Base-by-base conservation (phyloP, 805 yeast species). In the Kodamaea laetipori region DNA sequence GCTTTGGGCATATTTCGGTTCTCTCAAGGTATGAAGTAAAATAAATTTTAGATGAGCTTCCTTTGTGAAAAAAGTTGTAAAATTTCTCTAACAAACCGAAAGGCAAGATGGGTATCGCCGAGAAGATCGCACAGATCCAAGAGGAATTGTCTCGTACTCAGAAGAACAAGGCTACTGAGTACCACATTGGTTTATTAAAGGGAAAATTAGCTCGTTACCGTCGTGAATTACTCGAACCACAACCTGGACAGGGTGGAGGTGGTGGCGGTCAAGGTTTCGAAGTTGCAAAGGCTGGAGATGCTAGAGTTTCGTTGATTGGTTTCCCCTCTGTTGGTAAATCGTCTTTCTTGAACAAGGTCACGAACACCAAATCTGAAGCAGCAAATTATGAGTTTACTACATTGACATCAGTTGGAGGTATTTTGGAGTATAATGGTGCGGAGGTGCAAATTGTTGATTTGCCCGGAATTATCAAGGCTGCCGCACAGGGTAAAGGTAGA, bases 261-360 rank as follows among this genome's bases (percentile, higher is more conserved):
- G 89, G 89, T 8, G 80, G 80, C 44, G 96, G 96, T 1, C 84
- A 82, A 44, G 96, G 96, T 1, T 92, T 92, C 62, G 99, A 94
- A 66, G 97, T 92, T 2, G 81, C 89, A 34, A 92, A 94, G 64
- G 84, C 94, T 36, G 98, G 98, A 30, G 97, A 92, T 73, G 97
- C 98, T 0, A 77, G 99, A 54, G 96, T 89, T 2, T 95, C 95
- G 13, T 72, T 92, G 43, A 90, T 94, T 65, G 99, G 99, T 23
- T 92, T 90, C 63, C 99, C 99, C 12, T 90, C 97, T 1, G 99
- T 94, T 17, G 99, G 99, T 62, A 92, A 92, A 57, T 90, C 97
- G 1, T 88, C 96, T 2, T 80, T 92, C 51, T 72, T 92, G 47
- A 82, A 89, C 13, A 88, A 89, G 57, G 87, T 94, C 43, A 92